Evolutionary conservation across 805 yeast genomes (phyloP), one percentile per base, ranked within the genome.

Genomic region (Lachancea meyersii): DNA sequence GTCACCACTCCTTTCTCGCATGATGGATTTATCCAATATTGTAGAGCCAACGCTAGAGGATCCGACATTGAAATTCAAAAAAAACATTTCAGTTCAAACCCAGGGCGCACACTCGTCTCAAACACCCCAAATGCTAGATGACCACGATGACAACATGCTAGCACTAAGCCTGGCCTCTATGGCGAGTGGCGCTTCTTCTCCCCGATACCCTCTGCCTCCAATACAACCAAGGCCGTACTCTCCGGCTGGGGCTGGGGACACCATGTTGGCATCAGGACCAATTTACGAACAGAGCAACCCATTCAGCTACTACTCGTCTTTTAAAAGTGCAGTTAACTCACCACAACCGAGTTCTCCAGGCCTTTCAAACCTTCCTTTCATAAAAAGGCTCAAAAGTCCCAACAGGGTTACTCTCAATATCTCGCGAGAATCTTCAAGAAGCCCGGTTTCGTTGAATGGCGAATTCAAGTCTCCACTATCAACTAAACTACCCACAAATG

Each of bases 11-110:
- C 47, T 61, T 14, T 53, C 64, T 13, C 49, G 65, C 47, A 61
- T 61, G 66, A 61, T 60, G 64, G 66, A 61, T 44, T 48, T 60
- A 30, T 60, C 64, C 3, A 60, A 60, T 43, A 61, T 61, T 18
- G 61, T 61, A 10, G 66, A 61, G 38, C 66, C 66, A n/a, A 61
- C 66, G n/a, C 48, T 61, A 35, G 63, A 61, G 41, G 65, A 61
- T 48, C 54, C 64, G 10, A 50, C 64, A n/a, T 44, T 58, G 33
- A 58, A 54, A 36, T 52, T 58, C 32, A 55, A 53, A 31, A 57
- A 53, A 38, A 57, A 48, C 33, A 37, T 38, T 13, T 34, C 43
- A 10, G 34, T 27, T 17, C 47, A 30, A 21, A 21, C 43, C n/a
- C 42, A 43, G 18, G 34, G 22, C 18, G 38, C 33, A 10, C 24